Conservation (phyloP, 441 rosid species). For the Eutrema salsugineum region DNA sequence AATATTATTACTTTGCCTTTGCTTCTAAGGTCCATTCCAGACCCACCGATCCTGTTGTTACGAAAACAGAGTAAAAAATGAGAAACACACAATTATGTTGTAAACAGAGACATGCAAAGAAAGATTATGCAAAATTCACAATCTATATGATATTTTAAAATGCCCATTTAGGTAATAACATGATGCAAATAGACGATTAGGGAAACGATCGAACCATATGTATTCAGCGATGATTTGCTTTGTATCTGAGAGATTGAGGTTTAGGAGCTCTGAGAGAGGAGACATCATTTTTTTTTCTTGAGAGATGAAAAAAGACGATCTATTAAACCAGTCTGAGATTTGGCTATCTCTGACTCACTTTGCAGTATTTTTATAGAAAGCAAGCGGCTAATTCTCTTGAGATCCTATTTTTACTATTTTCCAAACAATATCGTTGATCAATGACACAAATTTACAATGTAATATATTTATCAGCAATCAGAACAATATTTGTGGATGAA, state of each 20-base stretch:
- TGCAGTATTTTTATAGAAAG: not conserved
- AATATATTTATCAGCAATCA: not conserved
- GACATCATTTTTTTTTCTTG: not conserved
- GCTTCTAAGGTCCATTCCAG: slow-evolving; percentile 82
- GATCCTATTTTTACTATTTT: slow-evolving; percentile 22
- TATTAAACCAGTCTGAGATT: not conserved
- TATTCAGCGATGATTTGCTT: slow-evolving; percentile 88
- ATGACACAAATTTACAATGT: not conserved
- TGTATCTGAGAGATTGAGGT: slow-evolving; percentile 67
- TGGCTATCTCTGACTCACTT: not conserved
- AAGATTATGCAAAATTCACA: slow-evolving; percentile 6
- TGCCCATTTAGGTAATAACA: not conserved
- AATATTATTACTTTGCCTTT: slow-evolving; percentile 63
- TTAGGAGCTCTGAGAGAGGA: slow-evolving; percentile 45
- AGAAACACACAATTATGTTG: not conserved
- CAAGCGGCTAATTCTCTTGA: not conserved
- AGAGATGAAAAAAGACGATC: not conserved
- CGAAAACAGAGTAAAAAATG: not conserved
- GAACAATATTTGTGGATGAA: not conserved
- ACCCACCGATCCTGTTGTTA: slow-evolving; percentile 85
- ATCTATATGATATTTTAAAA: not conserved
- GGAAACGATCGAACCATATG: slow-evolving; percentile 52
- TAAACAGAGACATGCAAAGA: slow-evolving; percentile 15
- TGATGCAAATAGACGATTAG: not conserved
- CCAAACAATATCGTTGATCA: slow-evolving; percentile 8